These are phyloP conservation scores for Parathielavia appendiculata DNA, from an alignment of 495 filamentous ascomycete species.

Conservation along the genomic window DNA sequence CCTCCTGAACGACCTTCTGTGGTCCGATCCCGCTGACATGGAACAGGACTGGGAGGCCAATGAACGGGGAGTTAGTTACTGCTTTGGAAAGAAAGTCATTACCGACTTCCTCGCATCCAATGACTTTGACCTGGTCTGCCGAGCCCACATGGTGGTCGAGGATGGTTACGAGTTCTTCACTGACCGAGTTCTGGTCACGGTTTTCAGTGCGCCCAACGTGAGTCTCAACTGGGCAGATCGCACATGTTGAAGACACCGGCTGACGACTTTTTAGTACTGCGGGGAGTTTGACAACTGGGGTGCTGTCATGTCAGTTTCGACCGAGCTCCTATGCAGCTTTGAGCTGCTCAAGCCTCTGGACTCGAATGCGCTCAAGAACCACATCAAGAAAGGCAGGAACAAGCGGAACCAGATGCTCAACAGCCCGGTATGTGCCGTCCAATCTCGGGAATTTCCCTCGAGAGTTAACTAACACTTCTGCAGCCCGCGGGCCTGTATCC, in stretches of 20 bases:
- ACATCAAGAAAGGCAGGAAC: slow-evolving; percentile 97
- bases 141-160: slow-evolving; percentile 99
- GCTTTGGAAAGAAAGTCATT: slow-evolving; percentile 97
- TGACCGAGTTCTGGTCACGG: slow-evolving; percentile 90
- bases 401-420: slow-evolving; percentile 86
- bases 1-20: slow-evolving; percentile 90
- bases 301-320: slow-evolving; percentile 95
- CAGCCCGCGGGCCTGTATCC: slow-evolving; percentile 45
- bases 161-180: slow-evolving; percentile 99
- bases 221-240: slow-evolving; percentile 34
- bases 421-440: slow-evolving; percentile 67
- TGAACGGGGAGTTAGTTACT: slow-evolving; percentile 95
- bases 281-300: slow-evolving; percentile 99
- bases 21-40: slow-evolving; percentile 98
- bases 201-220: slow-evolving; percentile 97
- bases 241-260: background rate
- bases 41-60: slow-evolving; percentile 97
- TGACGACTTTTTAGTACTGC: slow-evolving; percentile 66
- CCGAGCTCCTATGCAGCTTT: slow-evolving; percentile 92
- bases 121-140: slow-evolving; percentile 95
- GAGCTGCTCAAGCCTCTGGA: slow-evolving; percentile 95
- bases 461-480: slow-evolving; percentile 16
- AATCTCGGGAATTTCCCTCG: background rate
- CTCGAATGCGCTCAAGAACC: slow-evolving; percentile 93
- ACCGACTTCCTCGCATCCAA: slow-evolving; percentile 91